phyloP scores from a whole-genome alignment of 352 stramenopile genomes.

The Phytophthora pluvialis region DNA sequence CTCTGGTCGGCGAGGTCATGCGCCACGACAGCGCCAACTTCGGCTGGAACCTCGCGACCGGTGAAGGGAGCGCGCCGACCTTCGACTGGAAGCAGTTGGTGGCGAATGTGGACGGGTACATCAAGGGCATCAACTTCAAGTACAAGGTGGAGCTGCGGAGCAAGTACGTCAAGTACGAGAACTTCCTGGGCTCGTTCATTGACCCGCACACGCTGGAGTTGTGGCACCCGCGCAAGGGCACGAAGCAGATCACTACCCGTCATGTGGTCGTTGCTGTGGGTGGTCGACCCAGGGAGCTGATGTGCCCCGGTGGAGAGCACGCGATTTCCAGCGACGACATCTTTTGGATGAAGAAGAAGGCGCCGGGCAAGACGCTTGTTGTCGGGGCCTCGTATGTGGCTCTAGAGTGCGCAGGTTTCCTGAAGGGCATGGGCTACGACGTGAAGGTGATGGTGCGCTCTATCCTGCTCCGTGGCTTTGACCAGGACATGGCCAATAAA shows the following conservation, averaged over 20 bases:
- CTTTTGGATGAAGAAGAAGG: conserved; percentile 80
- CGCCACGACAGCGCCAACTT: conserved; percentile 88
- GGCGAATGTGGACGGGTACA: conserved; percentile 96
- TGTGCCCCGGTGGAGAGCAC: conserved; percentile 91
- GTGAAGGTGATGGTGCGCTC: conserved; percentile 97
- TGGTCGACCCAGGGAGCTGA: conserved; percentile 90
- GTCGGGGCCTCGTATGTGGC: conserved; percentile 98
- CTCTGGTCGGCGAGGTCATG: conserved; percentile 90
- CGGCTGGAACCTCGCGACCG: conserved; percentile 71
- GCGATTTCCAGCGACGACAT: conserved; percentile 93
- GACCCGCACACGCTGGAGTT: conserved; percentile 94
- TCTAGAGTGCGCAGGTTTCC: conserved; percentile 98
- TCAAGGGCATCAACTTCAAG: conserved; percentile 98
- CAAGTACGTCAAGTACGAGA: conserved; percentile 95
- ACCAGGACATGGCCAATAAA: conserved; percentile 95
- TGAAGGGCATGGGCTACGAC: conserved; percentile 95
- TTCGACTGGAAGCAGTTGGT: conserved; percentile 94
- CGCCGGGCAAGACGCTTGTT: conserved; percentile 96
- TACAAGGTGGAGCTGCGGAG: conserved; percentile 97
- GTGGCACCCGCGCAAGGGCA: conserved; percentile 89
- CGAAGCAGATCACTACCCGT: conserved; percentile 91
- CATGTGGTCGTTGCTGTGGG: conserved; percentile 96
- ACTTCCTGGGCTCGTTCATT: conserved; percentile 93
- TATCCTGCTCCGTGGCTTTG: conserved; percentile 97
- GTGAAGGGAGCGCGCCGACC: conserved; percentile 17